Percentiles rank a stretch among this genome's conserved stretches.
phyloP scores from a whole-genome alignment of 2,329 filamentous ascomycete species.

The Paracamarosporium sp. region DNA sequence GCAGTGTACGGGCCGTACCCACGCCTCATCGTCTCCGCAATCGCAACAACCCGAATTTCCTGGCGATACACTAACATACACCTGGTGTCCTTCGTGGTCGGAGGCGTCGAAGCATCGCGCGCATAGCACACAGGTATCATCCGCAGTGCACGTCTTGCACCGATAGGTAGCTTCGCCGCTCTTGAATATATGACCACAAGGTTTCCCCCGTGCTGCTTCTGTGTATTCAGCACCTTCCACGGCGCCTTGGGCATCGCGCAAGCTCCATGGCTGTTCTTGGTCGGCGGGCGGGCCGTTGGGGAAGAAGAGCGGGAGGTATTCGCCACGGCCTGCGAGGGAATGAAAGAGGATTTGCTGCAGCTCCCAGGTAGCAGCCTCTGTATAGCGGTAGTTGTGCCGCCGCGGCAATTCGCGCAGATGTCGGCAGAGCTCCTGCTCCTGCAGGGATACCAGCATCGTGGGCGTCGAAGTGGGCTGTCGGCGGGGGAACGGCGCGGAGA shows the following conservation, averaged over 20 bases:
- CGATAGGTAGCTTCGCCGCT: constrained; percentile 90
- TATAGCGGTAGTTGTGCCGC: constrained; percentile 77
- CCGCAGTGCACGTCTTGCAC: constrained; percentile 91
- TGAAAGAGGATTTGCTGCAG: constrained; percentile 84
- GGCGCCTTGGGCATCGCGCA: constrained; percentile 89
- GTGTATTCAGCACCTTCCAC: constrained; percentile 94
- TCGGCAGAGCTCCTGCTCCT: constrained; percentile 83
- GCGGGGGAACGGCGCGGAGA: constrained; percentile 12
- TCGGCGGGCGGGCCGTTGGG: constrained; percentile 70
- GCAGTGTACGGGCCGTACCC: constrained; percentile 86
- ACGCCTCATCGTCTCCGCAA: constrained; percentile 94
- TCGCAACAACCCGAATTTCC: constrained; percentile 97
- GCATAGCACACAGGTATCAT: constrained; percentile 95
- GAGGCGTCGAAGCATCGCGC: constrained; percentile 94
- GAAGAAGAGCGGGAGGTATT: constrained; percentile 82
- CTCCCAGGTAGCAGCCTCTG: constrained; percentile 70
- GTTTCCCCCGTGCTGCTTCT: constrained; percentile 86
- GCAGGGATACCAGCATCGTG: constrained; percentile 56
- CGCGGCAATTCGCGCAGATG: constrained; percentile 80
- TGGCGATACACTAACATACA: constrained; percentile 84
- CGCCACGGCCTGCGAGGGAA: constrained; percentile 78
- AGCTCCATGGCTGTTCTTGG: constrained; percentile 69
- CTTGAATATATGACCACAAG: constrained; percentile 97
- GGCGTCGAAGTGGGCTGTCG: constrained; percentile 20
- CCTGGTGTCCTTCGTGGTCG: constrained; percentile 91